Conservation (phyloP, 169 alveolate genomes). For the Cryptosporidium parvum region DNA sequence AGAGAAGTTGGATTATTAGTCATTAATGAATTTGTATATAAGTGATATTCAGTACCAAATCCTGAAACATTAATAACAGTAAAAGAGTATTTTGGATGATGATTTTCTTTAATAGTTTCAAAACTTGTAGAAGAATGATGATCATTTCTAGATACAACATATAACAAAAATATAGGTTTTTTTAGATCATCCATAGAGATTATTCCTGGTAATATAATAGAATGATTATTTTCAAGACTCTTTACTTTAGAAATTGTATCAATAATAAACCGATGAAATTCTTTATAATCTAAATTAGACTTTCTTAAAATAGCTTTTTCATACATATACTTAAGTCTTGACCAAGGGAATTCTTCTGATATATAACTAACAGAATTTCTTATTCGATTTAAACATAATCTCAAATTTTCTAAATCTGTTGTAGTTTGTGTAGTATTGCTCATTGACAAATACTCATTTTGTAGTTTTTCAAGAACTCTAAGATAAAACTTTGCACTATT, state of each 20-base stretch:
- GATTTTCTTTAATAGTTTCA: not conserved
- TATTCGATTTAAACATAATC: slow-evolving; percentile 20
- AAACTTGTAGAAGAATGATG: not conserved
- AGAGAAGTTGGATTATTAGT: slow-evolving; percentile 48
- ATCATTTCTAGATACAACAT: slow-evolving; percentile 57
- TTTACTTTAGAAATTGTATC: slow-evolving; percentile 30
- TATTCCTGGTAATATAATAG: slow-evolving; percentile 55
- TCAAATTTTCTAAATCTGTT: slow-evolving; percentile 20
- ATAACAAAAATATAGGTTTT: slow-evolving; percentile 51
- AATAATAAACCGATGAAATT: slow-evolving; percentile 34
- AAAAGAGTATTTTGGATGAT: slow-evolving; percentile 37
- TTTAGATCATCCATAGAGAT: slow-evolving; percentile 5
- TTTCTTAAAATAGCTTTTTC: slow-evolving; percentile 35
- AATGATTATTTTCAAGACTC: slow-evolving; percentile 16
- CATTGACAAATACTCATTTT: slow-evolving; percentile 31
- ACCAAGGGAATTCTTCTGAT: slow-evolving; percentile 73
- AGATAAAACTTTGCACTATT: slow-evolving; percentile 57
- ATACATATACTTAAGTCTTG: slow-evolving; percentile 51
- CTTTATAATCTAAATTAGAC: slow-evolving; percentile 49
- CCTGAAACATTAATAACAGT: slow-evolving; percentile 80
- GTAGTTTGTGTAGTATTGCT: not conserved
- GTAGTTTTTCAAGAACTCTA: slow-evolving; percentile 23
- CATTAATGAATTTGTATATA: slow-evolving; percentile 73
- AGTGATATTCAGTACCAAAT: slow-evolving; percentile 80
- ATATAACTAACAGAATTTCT: slow-evolving; percentile 33